These are phyloP conservation scores for Aphanomyces astaci DNA, from an alignment of 352 stramenopile genomes.

Conservation along the genomic window DNA sequence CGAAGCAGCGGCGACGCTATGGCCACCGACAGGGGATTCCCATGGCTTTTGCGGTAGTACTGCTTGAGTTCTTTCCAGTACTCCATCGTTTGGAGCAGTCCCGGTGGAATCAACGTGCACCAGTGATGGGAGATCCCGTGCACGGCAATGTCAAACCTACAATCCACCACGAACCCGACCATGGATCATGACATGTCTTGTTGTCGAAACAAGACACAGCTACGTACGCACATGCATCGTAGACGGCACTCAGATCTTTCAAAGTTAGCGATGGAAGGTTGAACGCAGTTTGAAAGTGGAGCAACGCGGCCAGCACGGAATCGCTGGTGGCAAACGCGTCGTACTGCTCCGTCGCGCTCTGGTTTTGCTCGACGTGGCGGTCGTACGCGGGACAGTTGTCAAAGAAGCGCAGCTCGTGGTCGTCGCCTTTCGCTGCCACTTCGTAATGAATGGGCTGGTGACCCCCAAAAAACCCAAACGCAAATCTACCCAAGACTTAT, in stretches of 20 bases:
- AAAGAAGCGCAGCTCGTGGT: conserved; percentile 70
- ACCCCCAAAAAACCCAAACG: conserved; percentile 60
- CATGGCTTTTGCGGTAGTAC: conserved; percentile 80
- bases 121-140: conserved; percentile 39
- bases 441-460: conserved; percentile 53
- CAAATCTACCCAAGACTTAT: conserved; percentile 30
- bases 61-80: conserved; percentile 83
- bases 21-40: conserved; percentile 56
- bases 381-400: conserved; percentile 73
- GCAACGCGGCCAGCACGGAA: conserved; percentile 48
- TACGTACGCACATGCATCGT: conserved; percentile 48
- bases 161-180: background rate
- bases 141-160: conserved; percentile 61
- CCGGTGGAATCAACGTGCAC: conserved; percentile 56
- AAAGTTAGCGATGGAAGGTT: conserved; percentile 32
- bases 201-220: background rate
- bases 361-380: conserved; percentile 48
- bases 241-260: conserved; percentile 67
- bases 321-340: conserved; percentile 38
- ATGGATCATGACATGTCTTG: background rate
- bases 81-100: conserved; percentile 70
- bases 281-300: conserved; percentile 34
- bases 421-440: conserved; percentile 37
- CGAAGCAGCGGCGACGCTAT: conserved; percentile 67
- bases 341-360: conserved; percentile 48